Base-by-base conservation (phyloP, 2,329 filamentous ascomycete species). In the Aspergillus pseudoviridinutans region DNA sequence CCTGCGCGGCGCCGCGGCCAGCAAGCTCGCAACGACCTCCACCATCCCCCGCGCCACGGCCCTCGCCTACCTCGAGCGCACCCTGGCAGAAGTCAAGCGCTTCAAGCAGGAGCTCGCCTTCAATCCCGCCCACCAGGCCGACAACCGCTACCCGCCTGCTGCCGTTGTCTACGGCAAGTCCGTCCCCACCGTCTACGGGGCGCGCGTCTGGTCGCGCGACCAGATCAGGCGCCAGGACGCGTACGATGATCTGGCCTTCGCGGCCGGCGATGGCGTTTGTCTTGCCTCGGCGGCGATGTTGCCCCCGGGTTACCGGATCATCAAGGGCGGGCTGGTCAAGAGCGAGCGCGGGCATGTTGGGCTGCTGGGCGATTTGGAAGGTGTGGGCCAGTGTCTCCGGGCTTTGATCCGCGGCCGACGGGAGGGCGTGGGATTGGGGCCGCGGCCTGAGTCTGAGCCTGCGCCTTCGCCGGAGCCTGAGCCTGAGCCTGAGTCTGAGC, bases 261-360 rank as follows among this genome's bases (percentile, higher is more conserved):
- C 89, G 0, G 88, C 87, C 24, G 92, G 92, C 2, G 92, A 97
- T 70, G 93, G 92, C 0, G 92, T 97, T 0, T 91, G 93, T 55
- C 81, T 97, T 6, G 90, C 92, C 0, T 85, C 85, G 52, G 90
- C 93, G 60, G 89, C 92, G 0, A 93, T 95, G 90, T 74, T 95
- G 47, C 92, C 92, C 0, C 77, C 84, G 2, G 92, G 92, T 0
- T 97, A 96, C 70, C 81, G 83, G 51, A 79, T 89, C 38, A 90
- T 87, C 1, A 84, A 82, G 49, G 88, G 87, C 12, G 92, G 92
- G 0, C 79, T 91, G 20, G 84, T 96, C 12, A 87, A 85, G 64
- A 92, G 88, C 54, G 91, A 96, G 63, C 81, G 91, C 3, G 92
- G 93, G 0, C 93, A 97, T 76, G 88, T 97, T 38, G 92, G 90